Evolutionary conservation across 768 basidiomycete species (phyloP).

Genomic region (Baorangia bicolor): DNA sequence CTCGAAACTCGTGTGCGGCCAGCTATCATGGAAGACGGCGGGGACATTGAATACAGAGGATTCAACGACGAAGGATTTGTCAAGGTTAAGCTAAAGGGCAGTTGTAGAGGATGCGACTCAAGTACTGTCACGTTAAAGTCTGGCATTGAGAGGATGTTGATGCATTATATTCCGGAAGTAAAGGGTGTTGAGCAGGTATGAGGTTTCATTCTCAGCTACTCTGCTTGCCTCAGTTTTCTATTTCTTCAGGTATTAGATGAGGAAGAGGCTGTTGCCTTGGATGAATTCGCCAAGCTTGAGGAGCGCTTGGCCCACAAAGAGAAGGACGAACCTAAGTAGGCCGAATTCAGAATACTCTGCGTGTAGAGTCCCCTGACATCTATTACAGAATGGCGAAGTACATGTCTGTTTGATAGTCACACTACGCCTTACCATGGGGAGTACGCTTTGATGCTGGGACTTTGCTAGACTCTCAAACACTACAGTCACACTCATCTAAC

Average conservation of each 20-base stretch:
- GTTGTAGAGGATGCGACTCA: slow-evolving; percentile 92
- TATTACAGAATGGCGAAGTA: slow-evolving; percentile 70
- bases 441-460: neutral
- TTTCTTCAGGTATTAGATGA: slow-evolving; percentile 73
- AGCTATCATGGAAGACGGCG: slow-evolving; percentile 98
- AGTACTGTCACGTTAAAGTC: slow-evolving; percentile 94
- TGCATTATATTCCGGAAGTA: slow-evolving; percentile 98
- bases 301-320: slow-evolving; percentile 52
- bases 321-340: slow-evolving; percentile 48
- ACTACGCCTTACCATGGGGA: neutral
- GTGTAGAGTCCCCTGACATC: slow-evolving; percentile 2
- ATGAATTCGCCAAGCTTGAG: slow-evolving; percentile 90
- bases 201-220: neutral
- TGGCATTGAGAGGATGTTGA: slow-evolving; percentile 97
- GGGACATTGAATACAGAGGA: slow-evolving; percentile 94
- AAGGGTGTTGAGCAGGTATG: slow-evolving; percentile 84
- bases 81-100: slow-evolving; percentile 90
- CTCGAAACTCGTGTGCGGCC: slow-evolving; percentile 94
- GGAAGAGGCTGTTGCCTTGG: slow-evolving; percentile 83
- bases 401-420: slow-evolving; percentile 61
- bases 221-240: slow-evolving; percentile 6
- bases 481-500: neutral
- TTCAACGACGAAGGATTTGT: slow-evolving; percentile 86
- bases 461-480: neutral
- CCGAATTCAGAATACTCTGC: slow-evolving; percentile 14